Conservation (phyloP, 257 asterid species). For the Scutellaria minor region DNA sequence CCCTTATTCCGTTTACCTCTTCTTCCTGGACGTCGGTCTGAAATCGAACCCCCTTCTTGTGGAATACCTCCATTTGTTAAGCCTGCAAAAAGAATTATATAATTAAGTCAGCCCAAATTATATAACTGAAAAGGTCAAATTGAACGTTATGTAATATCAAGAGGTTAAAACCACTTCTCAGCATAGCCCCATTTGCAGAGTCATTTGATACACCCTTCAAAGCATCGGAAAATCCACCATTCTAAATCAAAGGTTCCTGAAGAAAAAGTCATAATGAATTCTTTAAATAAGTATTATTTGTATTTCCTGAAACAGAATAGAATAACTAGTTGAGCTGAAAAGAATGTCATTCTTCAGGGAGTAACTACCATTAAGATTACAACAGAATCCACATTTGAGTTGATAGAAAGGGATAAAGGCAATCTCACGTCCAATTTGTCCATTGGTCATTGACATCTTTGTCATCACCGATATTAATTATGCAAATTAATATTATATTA, state of each 20-base stretch:
- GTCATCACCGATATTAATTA: constrained; percentile 39
- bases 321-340: constrained; percentile 25
- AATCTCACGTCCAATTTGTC: constrained; percentile 49
- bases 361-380: too few relatives aligned
- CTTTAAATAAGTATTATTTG: constrained; percentile 14
- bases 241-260: constrained; percentile 50
- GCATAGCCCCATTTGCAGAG: constrained; percentile 44
- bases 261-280: constrained; percentile 24
- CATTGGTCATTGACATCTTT: constrained; percentile 47
- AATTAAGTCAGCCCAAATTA: too few relatives aligned
- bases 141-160: too few relatives aligned
- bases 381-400: too few relatives aligned
- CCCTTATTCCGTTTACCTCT: too few relatives aligned
- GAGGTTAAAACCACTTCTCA: constrained; percentile 58
- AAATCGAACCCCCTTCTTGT: too few relatives aligned
- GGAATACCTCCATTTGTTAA: too few relatives aligned
- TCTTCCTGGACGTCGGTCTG: too few relatives aligned
- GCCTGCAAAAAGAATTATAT: too few relatives aligned
- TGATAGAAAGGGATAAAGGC: not conserved
- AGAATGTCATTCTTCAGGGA: constrained; percentile 18
- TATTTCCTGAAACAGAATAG: constrained; percentile 19
- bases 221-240: constrained; percentile 45
- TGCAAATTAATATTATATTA: too few relatives aligned
- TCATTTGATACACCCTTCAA: constrained; percentile 44
- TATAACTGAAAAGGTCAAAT: too few relatives aligned